Base-by-base conservation (phyloP, 768 basidiomycete species). In the Panus rudis region DNA sequence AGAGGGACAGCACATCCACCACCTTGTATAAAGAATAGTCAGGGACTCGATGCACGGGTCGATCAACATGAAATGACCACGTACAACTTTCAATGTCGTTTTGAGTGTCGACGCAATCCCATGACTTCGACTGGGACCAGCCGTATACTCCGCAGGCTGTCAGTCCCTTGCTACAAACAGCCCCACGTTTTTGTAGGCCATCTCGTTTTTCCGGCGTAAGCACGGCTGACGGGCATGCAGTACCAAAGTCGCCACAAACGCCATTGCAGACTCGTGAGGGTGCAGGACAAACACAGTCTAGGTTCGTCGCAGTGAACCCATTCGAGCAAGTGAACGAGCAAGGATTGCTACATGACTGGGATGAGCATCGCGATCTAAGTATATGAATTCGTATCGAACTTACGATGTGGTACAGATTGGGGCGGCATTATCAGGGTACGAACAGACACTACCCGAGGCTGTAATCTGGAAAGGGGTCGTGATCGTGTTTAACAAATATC, bases 51-150 rank as follows among this genome's bases (percentile, higher is more conserved):
- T 8, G 16, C 34, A 25, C 8, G 7, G 13, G 33, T 30, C 10
- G 10, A 34, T 34, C 16, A 47, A 40, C 26, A 4, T 17, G 16
- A 35, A 8, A 17, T 7, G 33, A 35, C 13, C 25, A 68, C 73
- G 41, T 41, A 75, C 75, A 76, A 55, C 72, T 73, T 55, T 73
- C 74, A 7, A 76, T 61, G 25, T 75, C 71, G 27, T 52, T 61
- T 42, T 58, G 60, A 1, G 66, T 70, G 49, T 75, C 53, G 34
- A 76, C 50, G 42, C 73, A 75, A 45, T 76, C 73, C 68, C 70
- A 73, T 4, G 68, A 63, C 3, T 35, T 14, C 6, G 33, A 35
- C 10, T 20, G n/a, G 16, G 51, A 54, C 11, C 69, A 56, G 14
- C 69, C 67, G 19, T 58, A 63, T 38, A 74, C 58, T 4, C 67